phyloP scores from a whole-genome alignment of 1,284 basidiomycete species.

The Peniophora sp. region DNA sequence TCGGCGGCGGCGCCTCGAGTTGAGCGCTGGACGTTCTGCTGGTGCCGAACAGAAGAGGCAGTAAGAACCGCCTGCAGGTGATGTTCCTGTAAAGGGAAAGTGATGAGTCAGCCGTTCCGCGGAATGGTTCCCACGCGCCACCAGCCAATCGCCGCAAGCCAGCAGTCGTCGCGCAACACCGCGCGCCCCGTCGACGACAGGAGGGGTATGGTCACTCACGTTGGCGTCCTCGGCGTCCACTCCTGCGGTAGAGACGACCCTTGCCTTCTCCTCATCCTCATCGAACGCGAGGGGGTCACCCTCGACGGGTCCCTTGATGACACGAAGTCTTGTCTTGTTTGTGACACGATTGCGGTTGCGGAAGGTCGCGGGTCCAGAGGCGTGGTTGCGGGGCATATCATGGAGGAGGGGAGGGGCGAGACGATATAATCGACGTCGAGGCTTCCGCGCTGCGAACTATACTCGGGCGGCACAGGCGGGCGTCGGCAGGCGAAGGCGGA shows the following conservation, averaged over 20 bases:
- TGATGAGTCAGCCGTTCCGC: constrained; percentile 56
- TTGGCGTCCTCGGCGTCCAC: constrained; percentile 86
- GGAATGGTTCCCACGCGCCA: constrained; percentile 32
- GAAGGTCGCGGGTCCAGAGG: constrained; percentile 61
- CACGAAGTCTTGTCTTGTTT: constrained; percentile 82
- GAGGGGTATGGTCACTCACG: constrained; percentile 43
- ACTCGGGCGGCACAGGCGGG: neutral
- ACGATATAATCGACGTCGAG: neutral
- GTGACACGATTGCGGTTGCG: constrained; percentile 80
- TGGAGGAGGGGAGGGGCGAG: constrained; percentile 30
- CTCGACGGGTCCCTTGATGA: constrained; percentile 75
- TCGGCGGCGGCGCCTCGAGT: constrained; percentile 38
- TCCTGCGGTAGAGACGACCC: constrained; percentile 36
- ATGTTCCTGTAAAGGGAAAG: constrained; percentile 64
- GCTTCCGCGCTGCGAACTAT: no score
- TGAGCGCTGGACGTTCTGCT: constrained; percentile 29
- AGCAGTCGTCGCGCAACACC: constrained; percentile 39
- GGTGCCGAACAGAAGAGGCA: constrained; percentile 57
- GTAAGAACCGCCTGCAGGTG: constrained; percentile 84
- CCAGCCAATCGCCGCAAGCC: constrained; percentile 39
- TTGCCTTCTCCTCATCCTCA: constrained; percentile 77
- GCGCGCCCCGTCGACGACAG: constrained; percentile 24
- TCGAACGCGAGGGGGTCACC: constrained; percentile 68
- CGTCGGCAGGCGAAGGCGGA: neutral
- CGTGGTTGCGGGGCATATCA: constrained; percentile 74